These are phyloP conservation scores for Choiromyces venosus DNA, from an alignment of 495 filamentous ascomycete genomes.

Conservation along the genomic window DNA sequence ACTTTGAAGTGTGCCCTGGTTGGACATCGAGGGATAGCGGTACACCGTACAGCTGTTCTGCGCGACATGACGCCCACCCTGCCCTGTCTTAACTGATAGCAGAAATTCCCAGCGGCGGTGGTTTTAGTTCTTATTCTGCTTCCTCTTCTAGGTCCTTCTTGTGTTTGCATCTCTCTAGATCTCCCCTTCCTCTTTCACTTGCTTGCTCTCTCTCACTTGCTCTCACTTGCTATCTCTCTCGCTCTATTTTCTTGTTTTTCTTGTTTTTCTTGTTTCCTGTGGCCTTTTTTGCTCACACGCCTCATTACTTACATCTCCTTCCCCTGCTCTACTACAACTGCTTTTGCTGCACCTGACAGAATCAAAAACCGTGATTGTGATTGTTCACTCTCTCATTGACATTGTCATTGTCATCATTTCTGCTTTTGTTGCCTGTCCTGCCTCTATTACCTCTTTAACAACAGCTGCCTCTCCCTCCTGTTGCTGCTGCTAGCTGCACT, in stretches of 20 bases:
- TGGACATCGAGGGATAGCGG: slow-evolving; percentile 38
- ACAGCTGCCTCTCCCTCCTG: neutral
- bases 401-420: neutral
- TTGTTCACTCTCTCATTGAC: neutral
- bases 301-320: neutral
- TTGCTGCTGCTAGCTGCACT: slow-evolving; percentile 19
- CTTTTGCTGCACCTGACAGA: neutral
- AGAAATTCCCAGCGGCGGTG: slow-evolving; percentile 17
- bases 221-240: slow-evolving; percentile 1
- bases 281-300: neutral
- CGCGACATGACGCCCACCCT: slow-evolving; percentile 37
- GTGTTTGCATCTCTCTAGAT: neutral
- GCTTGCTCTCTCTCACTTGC: neutral
- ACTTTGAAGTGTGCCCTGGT: slow-evolving; percentile 33
- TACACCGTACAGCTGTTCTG: slow-evolving; percentile 32
- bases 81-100: slow-evolving; percentile 5
- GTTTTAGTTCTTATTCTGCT: slow-evolving; percentile 14
- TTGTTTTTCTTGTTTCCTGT: neutral
- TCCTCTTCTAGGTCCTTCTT: neutral
- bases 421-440: neutral
- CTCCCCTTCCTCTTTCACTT: neutral
- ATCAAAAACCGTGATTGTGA: neutral
- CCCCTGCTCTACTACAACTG: neutral
- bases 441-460: neutral
- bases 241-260: neutral